These are phyloP conservation scores for Amyloporia xantha DNA, from an alignment of 768 basidiomycete genomes.

Conservation along the genomic window DNA sequence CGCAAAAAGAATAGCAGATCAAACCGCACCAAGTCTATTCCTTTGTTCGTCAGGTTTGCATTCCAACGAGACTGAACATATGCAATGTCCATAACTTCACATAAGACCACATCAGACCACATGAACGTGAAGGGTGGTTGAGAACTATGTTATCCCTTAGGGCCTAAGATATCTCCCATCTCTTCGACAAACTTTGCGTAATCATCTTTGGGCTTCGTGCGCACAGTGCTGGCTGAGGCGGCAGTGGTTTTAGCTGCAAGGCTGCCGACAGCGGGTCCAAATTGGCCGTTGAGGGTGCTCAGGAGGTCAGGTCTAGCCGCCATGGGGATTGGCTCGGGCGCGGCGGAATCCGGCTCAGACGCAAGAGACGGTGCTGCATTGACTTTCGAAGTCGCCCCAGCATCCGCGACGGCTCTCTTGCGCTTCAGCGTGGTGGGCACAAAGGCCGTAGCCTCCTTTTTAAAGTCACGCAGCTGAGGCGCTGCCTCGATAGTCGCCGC, in stretches of 20 bases:
- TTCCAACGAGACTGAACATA: too few relatives aligned
- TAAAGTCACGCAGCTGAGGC: slow-evolving; percentile 86
- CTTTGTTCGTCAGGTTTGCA: too few relatives aligned
- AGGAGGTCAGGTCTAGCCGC: slow-evolving; percentile 62
- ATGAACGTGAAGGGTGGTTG: too few relatives aligned
- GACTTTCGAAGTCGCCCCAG: slow-evolving; percentile 34
- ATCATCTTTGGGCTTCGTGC: slow-evolving; percentile 51
- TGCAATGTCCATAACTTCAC: too few relatives aligned
- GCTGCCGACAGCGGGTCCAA: slow-evolving; percentile 37
- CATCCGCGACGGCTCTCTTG: slow-evolving; percentile 42
- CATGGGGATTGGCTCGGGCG: slow-evolving; percentile 19
- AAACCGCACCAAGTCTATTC: too few relatives aligned
- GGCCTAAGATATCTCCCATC: slow-evolving; percentile 56
- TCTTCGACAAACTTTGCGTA: slow-evolving; percentile 75
- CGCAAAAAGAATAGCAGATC: too few relatives aligned
- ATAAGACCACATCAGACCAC: too few relatives aligned
- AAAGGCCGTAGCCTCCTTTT: slow-evolving; percentile 92
- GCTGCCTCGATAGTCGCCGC: slow-evolving; percentile 76
- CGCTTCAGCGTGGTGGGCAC: slow-evolving; percentile 79
- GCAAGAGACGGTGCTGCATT: slow-evolving; percentile 60
- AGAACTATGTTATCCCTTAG: not conserved
- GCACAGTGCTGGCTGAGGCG: slow-evolving; percentile 18
- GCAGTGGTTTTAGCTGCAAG: slow-evolving; percentile 14
- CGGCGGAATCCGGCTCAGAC: slow-evolving; percentile 27
- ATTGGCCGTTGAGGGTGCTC: slow-evolving; percentile 50